Evolutionary conservation across 2,329 filamentous ascomycete genomes (phyloP).

Genomic region (Fusarium coffeatum): DNA sequence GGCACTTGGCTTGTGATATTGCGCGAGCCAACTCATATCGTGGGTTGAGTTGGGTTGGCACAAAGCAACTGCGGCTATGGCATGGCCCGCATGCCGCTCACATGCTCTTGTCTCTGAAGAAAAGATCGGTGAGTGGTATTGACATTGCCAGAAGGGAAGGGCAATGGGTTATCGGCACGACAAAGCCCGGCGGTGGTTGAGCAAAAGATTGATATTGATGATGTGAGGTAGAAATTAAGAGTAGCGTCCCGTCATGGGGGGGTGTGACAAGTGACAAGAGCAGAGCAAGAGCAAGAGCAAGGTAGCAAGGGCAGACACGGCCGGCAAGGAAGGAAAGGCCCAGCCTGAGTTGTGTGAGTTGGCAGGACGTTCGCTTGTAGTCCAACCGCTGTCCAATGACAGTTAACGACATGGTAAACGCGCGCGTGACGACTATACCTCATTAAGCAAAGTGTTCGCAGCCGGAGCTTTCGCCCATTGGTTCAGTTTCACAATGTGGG

Average conservation of each 20-base stretch:
- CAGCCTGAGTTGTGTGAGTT: slow-evolving; percentile 48
- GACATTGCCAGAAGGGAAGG: slow-evolving; percentile 11
- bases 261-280: slow-evolving; percentile 7
- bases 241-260: slow-evolving; percentile 18
- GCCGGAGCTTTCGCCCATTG: slow-evolving; percentile 48
- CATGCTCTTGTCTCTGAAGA: neutral
- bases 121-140: slow-evolving; percentile 21
- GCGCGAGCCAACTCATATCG: slow-evolving; percentile 8
- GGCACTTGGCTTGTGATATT: slow-evolving; percentile 33
- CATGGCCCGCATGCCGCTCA: neutral
- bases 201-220: slow-evolving; percentile 17
- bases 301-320: slow-evolving; percentile 1
- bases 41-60: slow-evolving; percentile 14
- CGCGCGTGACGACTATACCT: slow-evolving; percentile 45
- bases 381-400: slow-evolving; percentile 49
- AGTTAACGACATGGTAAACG: slow-evolving; percentile 45
- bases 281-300: neutral
- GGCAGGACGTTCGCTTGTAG: slow-evolving; percentile 49
- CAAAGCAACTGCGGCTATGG: slow-evolving; percentile 3
- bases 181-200: slow-evolving; percentile 16
- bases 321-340: slow-evolving; percentile 1
- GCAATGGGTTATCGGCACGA: slow-evolving; percentile 18
- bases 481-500: slow-evolving; percentile 6
- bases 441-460: slow-evolving; percentile 25
- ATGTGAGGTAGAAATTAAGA: slow-evolving; percentile 23